phyloP scores from a whole-genome alignment of 1,284 basidiomycete species.

The Rhodotorula sp. region DNA sequence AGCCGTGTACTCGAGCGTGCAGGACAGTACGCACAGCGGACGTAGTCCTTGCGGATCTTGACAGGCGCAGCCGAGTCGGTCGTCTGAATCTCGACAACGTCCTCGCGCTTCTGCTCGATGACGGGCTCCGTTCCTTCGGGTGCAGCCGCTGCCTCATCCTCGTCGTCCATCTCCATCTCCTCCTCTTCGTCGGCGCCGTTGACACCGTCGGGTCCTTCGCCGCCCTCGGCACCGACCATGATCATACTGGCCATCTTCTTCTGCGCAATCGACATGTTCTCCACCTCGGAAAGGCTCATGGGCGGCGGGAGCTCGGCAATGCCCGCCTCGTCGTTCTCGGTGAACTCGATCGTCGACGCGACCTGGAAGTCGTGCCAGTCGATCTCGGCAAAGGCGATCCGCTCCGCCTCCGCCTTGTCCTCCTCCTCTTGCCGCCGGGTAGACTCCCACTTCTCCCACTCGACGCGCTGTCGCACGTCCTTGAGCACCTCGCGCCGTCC shows the following conservation, averaged over 20 bases:
- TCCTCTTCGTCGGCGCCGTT: slow-evolving; percentile 59
- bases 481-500: slow-evolving; percentile 75
- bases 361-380: slow-evolving; percentile 99
- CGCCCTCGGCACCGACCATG: slow-evolving; percentile 79
- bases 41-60: slow-evolving; percentile 97
- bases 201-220: slow-evolving; percentile 66
- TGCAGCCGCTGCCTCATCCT: slow-evolving; percentile 63
- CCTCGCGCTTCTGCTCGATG: slow-evolving; percentile 55
- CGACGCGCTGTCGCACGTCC: slow-evolving; percentile 72
- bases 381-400: slow-evolving; percentile 88
- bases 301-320: slow-evolving; percentile 86
- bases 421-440: slow-evolving; percentile 83
- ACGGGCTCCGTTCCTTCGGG: slow-evolving; percentile 64
- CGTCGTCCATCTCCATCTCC: slow-evolving; percentile 72
- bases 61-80: slow-evolving; percentile 61
- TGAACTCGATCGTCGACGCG: slow-evolving; percentile 98
- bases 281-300: slow-evolving; percentile 89
- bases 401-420: slow-evolving; percentile 85
- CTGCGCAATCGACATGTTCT: slow-evolving; percentile 94
- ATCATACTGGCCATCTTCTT: slow-evolving; percentile 98
- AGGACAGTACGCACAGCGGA: slow-evolving; percentile 69
- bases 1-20: slow-evolving; percentile 12
- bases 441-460: slow-evolving; percentile 81
- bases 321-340: slow-evolving; percentile 76
- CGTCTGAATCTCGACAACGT: slow-evolving; percentile 40